These are phyloP conservation scores for Huntiella decipiens DNA, from an alignment of 2,329 filamentous ascomycete genomes.

Conservation along the genomic window DNA sequence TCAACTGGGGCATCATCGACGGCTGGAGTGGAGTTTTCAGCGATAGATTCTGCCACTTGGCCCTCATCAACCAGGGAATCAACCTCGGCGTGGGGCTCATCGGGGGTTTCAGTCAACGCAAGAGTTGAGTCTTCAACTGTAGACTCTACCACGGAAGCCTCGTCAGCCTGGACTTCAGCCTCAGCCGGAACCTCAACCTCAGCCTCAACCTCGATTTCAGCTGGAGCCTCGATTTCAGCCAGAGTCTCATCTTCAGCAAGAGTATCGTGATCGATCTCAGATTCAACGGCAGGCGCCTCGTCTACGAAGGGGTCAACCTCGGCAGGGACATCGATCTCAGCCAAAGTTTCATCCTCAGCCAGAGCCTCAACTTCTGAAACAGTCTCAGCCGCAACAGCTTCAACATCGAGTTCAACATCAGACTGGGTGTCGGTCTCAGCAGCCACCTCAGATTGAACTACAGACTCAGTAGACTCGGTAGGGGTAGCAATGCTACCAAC, in stretches of 20 bases:
- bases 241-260: neutral
- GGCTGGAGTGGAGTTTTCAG: too few species aligned
- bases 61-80: too few species aligned
- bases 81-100: too few species aligned
- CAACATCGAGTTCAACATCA: constrained; percentile 8
- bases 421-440: neutral
- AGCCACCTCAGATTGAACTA: neutral
- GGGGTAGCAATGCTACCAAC: neutral
- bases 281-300: neutral
- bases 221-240: neutral
- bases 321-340: neutral
- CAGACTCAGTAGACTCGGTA: neutral
- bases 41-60: too few species aligned
- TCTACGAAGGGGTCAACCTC: neutral
- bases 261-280: neutral
- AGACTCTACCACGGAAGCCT: neutral
- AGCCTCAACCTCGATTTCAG: neutral
- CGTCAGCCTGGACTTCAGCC: neutral
- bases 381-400: constrained; percentile 2
- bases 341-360: constrained; percentile 12
- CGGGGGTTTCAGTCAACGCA: too few species aligned
- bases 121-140: neutral
- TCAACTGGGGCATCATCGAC: neutral
- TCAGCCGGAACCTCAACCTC: neutral
- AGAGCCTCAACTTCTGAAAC: constrained; percentile 5